Base-by-base conservation (phyloP, 805 yeast genomes). In the Candida boleticola region DNA sequence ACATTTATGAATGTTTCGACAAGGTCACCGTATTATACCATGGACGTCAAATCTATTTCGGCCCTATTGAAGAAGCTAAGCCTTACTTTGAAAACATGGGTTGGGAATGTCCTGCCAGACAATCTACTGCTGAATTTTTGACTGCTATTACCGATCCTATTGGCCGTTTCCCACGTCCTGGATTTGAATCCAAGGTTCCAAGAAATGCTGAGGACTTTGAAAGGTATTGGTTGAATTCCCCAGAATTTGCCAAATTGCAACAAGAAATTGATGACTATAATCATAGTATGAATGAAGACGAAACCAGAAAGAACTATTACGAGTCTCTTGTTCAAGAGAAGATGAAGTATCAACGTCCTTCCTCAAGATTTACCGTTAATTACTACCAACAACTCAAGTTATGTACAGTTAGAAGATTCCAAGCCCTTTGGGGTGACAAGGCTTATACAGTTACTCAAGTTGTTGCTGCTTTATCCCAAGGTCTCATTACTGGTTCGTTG, bases 81-180 rank as follows among this genome's bases (percentile, higher is more conserved):
- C 60, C 63, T 21, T 84, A 76, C 57, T 84, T 84, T 54, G 73
- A 72, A 47, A 66, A 68, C 17, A 77, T 84, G 84, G 90, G 90
- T 17, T 84, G 68, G 51, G 59, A 66, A 29, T 79, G 83, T 47
- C 85, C 84, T 18, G 66, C 76, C 5, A 71, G 89, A 52, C 86
- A 81, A 64, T 74, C 85, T 2, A 79, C 87, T 13, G 84, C 88
- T 11, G 89, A 83, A 54, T 83, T 82, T 56, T 63, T 83, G 52
- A 83, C 88, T 1, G 79, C 87, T 1, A 71, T 83, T 10, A 81
- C 89, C 7, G 84, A 81, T 57, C 86, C 88, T 6, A 63, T 65
- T 4, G 89, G 83, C 39, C 72, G 89, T 55, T 61, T 51, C 44
- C 55, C 76, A 2, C 61, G 62, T 40, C 54, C 63, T 20, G 87